phyloP scores from a whole-genome alignment of 805 yeast genomes.

The Ogataea chonburiensis region DNA sequence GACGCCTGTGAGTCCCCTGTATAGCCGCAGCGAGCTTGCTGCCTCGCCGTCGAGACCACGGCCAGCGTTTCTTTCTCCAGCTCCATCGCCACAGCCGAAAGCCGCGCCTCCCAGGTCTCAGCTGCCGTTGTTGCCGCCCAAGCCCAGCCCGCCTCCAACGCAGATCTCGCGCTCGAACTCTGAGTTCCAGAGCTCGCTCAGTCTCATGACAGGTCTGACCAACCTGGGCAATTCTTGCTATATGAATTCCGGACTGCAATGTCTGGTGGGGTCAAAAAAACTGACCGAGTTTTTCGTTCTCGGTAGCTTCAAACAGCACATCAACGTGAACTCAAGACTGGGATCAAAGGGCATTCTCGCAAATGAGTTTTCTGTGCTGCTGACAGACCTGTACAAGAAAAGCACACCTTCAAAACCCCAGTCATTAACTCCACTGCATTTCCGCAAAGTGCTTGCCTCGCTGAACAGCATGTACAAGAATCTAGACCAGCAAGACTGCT shows the following conservation, averaged over 20 bases:
- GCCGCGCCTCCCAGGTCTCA: slow-evolving; percentile 13
- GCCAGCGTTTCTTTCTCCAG: slow-evolving; percentile 22
- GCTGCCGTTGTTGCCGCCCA: slow-evolving; percentile 11
- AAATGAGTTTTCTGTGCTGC: slow-evolving; percentile 59
- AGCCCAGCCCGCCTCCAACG: slow-evolving; percentile 10
- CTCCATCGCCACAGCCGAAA: slow-evolving; percentile 14
- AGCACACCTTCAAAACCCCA: slow-evolving; percentile 25
- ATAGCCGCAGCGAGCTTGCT: background rate
- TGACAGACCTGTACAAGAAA: slow-evolving; percentile 51
- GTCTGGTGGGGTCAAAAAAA: slow-evolving; percentile 71
- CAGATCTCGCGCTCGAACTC: slow-evolving; percentile 9
- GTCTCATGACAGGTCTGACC: slow-evolving; percentile 65
- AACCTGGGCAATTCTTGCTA: slow-evolving; percentile 92
- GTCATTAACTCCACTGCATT: slow-evolving; percentile 57
- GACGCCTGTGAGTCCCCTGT: background rate
- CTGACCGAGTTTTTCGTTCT: slow-evolving; percentile 60
- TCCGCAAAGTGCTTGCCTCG: slow-evolving; percentile 67
- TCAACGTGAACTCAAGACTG: slow-evolving; percentile 67
- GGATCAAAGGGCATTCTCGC: slow-evolving; percentile 84
- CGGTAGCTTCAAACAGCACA: slow-evolving; percentile 60
- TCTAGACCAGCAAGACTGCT: slow-evolving; percentile 79
- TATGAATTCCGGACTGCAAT: slow-evolving; percentile 88
- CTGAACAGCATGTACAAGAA: slow-evolving; percentile 64
- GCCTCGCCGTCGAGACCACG: slow-evolving; percentile 22
- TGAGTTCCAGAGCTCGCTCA: slow-evolving; percentile 27